Evolutionary conservation across 139 green algal genomes (phyloP), one percentile per base, ranked within the genome.

Genomic region (Coccomyxa sp.): DNA sequence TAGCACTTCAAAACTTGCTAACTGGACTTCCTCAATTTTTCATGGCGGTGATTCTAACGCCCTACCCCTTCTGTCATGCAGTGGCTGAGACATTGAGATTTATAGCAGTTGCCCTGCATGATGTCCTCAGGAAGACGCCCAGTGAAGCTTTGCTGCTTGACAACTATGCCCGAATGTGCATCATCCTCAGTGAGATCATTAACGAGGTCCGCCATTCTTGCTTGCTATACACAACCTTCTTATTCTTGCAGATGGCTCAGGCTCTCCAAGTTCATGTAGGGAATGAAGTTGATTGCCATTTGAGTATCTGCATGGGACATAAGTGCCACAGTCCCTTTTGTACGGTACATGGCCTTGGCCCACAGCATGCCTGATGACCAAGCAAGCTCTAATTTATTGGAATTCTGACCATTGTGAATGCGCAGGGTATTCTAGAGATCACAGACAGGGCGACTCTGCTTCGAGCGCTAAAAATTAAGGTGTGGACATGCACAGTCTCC

Each of bases 161-260:
- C 23, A 80, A 87, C 58, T 87, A 87, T 74, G 83, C 68, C 13
- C 78, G 59, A 16, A 38, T 83, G 12, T 83, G 79, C 67, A 66
- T 87, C 30, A 58, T 80, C 25, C 27, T 87, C 21, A 79, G 82
- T 77, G 79, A 87, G 28, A 58, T 87, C 58, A 81, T 87, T 12
- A 81, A 83, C 57, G 83, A 87, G 83, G 83, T 81, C 28, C 18
- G 38, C 38, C 38, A 51, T 51, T 11, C 38, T 51, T 51, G 38
- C 38, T 51, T 51, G 3, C 38, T 51, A 25, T 21, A 71, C 63
- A 25, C 63, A 71, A 71, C 63, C 18, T 25, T 71, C 63, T 28
- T 71, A 9, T n/a, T n/a, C n/a, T n/a, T n/a, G n/a, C n/a, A n/a
- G n/a, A n/a, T n/a, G n/a, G 60, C 13, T 77, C 14, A 15, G 14